Evolutionary conservation across 805 yeast species (phyloP), one percentile per base, ranked within the genome.

Genomic region (Starmerella asiatica): DNA sequence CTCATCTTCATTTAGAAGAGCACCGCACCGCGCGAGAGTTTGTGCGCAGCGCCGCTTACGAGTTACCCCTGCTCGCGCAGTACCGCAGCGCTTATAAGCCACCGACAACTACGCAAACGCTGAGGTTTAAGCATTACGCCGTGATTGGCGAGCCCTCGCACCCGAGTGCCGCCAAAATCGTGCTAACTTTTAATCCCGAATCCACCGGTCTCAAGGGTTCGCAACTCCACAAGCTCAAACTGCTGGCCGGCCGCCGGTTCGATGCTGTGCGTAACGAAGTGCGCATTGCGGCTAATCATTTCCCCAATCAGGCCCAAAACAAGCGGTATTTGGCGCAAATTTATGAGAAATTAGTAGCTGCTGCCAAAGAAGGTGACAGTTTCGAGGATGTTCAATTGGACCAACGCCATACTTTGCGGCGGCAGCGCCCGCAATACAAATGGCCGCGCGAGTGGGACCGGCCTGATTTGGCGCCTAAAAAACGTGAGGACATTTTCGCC

Each of bases 1-100:
- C 91, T 18, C 93, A 79, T 51, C 76, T 79, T 51, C 70, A 71
- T 44, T 70, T 78, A 26, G 72, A 73, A 40, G 78, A 74, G 48
- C 81, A 75, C 52, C 71, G 96, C 55, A 78, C 73, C 48, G 75
- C 73, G 50, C 75, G 93, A 50, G 73, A 79, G 47, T 75, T 77
- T 53, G 77, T 77, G 54, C 71, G 96, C 52, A 67, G 83, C 32
- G 83, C 93, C 9, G 95, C 96, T 0, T 88, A 79, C 61, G 97
- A 88, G 57, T 70, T 88, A 67, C 98, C 98, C 5, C 70, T 75
- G 40, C 67, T 91, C 47, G 75, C 77, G 31, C 75, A 83, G 58
- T 80, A 69, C 56, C 77, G 88, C 50, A 75, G 79, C 59, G 69
- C 67, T 44, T 86, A 81, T 63, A 57, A 54, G 26, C 77, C 77